Conservation (phyloP, 2,329 filamentous ascomycete species). For the Phaeosphaeria sp. region DNA sequence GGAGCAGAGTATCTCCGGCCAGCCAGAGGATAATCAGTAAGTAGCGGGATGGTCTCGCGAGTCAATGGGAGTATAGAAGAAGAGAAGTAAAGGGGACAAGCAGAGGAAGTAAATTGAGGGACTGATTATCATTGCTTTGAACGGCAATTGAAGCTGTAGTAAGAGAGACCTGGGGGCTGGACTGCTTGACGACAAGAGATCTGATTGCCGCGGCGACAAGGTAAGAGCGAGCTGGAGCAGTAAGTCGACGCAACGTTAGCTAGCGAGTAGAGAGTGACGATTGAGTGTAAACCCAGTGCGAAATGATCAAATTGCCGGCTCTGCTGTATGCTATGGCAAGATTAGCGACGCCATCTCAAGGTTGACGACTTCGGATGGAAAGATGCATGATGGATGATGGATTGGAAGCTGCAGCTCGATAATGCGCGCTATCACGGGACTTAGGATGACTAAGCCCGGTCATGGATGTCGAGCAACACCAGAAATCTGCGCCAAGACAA, state of each 20-base stretch:
- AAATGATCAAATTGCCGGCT: not conserved
- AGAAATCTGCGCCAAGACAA: slow-evolving; percentile 32
- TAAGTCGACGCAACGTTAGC: slow-evolving; percentile 14
- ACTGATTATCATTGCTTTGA: not conserved
- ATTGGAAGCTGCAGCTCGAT: not conserved
- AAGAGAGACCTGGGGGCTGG: slow-evolving; percentile 9
- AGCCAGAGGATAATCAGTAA: not conserved
- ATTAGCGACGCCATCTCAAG: not conserved
- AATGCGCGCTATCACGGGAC: slow-evolving; percentile 18
- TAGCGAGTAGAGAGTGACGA: slow-evolving; percentile 5
- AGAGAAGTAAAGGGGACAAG: not conserved
- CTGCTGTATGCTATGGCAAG: not conserved
- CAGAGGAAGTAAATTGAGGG: not conserved
- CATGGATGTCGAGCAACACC: slow-evolving; percentile 7
- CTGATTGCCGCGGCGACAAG: slow-evolving; percentile 6
- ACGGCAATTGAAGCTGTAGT: slow-evolving; percentile 6
- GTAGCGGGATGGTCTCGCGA: not conserved
- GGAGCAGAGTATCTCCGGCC: not conserved
- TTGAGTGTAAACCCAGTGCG: not conserved
- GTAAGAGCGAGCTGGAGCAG: slow-evolving; percentile 24
- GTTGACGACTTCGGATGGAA: not conserved
- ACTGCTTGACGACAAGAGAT: not conserved
- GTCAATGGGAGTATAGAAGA: slow-evolving; percentile 1
- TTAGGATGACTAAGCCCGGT: slow-evolving; percentile 20
- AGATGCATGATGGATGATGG: not conserved